Percentiles rank a stretch among this genome's conserved stretches.
Evolutionary conservation across 1,284 basidiomycete genomes (phyloP).

Genomic region (Rhodotorula mucilaginosa): DNA sequence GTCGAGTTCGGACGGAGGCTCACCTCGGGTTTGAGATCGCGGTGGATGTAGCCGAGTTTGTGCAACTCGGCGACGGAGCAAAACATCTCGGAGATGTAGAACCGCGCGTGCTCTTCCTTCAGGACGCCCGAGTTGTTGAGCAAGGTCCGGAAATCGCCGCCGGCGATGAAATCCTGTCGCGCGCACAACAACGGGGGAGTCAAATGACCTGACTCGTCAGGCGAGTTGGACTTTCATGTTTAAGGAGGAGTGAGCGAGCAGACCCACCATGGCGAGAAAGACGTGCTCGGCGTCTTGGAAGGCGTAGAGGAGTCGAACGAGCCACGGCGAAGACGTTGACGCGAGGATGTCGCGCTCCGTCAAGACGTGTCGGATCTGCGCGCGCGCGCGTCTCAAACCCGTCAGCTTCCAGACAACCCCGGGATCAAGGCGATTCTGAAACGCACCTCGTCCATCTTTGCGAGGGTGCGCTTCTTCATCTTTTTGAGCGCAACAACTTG

Average conservation of each 20-base stretch:
- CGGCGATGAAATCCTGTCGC: slow-evolving; percentile 81
- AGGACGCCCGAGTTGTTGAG: slow-evolving; percentile 94
- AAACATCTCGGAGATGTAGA: slow-evolving; percentile 97
- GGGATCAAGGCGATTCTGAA: not conserved
- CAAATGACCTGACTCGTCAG: no score
- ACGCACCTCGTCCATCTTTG: slow-evolving; percentile 91
- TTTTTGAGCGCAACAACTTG: slow-evolving; percentile 95
- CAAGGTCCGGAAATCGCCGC: slow-evolving; percentile 90
- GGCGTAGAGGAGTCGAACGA: slow-evolving; percentile 85
- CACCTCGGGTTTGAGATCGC: slow-evolving; percentile 95
- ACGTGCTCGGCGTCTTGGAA: slow-evolving; percentile 87
- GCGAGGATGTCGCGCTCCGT: slow-evolving; percentile 96
- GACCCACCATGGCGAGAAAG: slow-evolving; percentile 79
- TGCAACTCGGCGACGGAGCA: slow-evolving; percentile 84
- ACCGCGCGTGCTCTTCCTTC: slow-evolving; percentile 89
- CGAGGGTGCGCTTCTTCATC: slow-evolving; percentile 86
- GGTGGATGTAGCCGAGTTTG: slow-evolving; percentile 93
- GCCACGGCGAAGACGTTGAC: slow-evolving; percentile 91
- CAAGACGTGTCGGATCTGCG: slow-evolving; percentile 81
- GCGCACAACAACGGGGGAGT: no score
- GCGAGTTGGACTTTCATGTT: no score
- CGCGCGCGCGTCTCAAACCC: not conserved
- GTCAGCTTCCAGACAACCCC: not conserved
- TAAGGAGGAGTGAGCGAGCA: not conserved
- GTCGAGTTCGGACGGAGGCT: slow-evolving; percentile 29